Base-by-base conservation (phyloP, 2,329 filamentous ascomycete species). In the Fusarium duplospermum region DNA sequence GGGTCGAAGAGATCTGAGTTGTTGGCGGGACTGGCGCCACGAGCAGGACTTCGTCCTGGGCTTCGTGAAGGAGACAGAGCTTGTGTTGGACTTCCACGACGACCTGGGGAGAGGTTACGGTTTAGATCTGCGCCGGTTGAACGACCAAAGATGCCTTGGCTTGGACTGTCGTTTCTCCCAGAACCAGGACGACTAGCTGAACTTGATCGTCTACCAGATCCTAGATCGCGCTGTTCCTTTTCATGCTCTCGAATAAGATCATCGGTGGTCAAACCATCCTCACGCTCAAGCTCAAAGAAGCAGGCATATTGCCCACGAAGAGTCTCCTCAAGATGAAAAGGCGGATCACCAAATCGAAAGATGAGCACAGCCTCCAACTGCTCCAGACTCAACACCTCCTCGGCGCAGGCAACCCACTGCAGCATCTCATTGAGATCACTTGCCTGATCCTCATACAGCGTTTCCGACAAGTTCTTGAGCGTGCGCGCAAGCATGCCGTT, bases 371-470 rank as follows among this genome's bases (percentile, higher is more conserved):
- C 80, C 65, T 87, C 86, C 5, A 87, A 72, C 60, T 86, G 83
- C 31, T 83, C 85, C 4, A 88, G 77, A 0, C 81, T 84, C 45
- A 87, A 66, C 0, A 84, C 83, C 62, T 84, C 80, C 61, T 85
- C 80, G 1, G 86, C 84, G 36, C 85, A 87, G 1, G 84, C 81
- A 1, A 84, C 81, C 86, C 86, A 88, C 11, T 80, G 79, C 5
- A 88, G 75, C 69, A 87, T 82, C 74, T 86, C 85, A 42, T 87
- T 86, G n/a, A 87, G 72, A 50, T 87, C 84, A 2, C 80, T 79
- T 0, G 81, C 80, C 8, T 85, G 83, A 9, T 84, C 77, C 10
- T 80, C 77, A 1, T 82, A 83, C 22, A 86, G 80, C 1, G 82
- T 82, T 1, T 78, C 74, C 0, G 85, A 82, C 13, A 87, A 82